phyloP scores from a whole-genome alignment of 306 rosid genomes.

The Sesbania bispinosa region DNA sequence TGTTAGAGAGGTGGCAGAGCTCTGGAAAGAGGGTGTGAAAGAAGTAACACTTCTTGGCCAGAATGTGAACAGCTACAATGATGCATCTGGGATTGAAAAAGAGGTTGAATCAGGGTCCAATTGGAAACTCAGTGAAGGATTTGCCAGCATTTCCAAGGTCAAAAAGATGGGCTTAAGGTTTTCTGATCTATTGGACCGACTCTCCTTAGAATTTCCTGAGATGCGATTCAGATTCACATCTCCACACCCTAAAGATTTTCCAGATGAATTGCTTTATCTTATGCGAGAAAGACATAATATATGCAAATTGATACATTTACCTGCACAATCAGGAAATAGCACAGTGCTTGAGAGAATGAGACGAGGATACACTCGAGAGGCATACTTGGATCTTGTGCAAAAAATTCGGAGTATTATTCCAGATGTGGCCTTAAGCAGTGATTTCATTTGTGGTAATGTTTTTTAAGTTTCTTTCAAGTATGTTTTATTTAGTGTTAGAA shows the following conservation, averaged over 20 bases:
- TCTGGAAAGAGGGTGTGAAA: conserved; percentile 83
- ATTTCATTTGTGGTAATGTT: conserved; percentile 80
- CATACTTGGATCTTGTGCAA: conserved; percentile 84
- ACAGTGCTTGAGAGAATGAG: conserved; percentile 87
- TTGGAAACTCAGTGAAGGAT: conserved; percentile 91
- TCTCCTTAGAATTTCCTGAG: conserved; percentile 83
- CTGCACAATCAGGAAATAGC: conserved; percentile 87
- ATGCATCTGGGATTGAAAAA: conserved; percentile 53
- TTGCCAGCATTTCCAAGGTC: conserved; percentile 72
- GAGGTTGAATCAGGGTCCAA: conserved; percentile 62
- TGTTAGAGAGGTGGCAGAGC: conserved; percentile 90
- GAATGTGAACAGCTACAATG: conserved; percentile 95
- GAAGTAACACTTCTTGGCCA: conserved; percentile 98
- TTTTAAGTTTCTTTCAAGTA: conserved; percentile 16
- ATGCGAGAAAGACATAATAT: conserved; percentile 89
- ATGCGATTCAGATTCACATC: conserved; percentile 98
- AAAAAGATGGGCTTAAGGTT: conserved; percentile 88
- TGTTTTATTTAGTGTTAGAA: no score
- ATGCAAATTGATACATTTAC: conserved; percentile 81
- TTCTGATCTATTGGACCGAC: conserved; percentile 81
- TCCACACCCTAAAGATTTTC: conserved; percentile 97
- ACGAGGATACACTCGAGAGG: conserved; percentile 91
- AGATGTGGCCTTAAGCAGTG: conserved; percentile 89
- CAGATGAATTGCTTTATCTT: conserved; percentile 78
- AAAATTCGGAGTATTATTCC: conserved; percentile 77